These are phyloP conservation scores for Sarcodon aspratus DNA, from an alignment of 768 basidiomycete genomes.

Conservation along the genomic window DNA sequence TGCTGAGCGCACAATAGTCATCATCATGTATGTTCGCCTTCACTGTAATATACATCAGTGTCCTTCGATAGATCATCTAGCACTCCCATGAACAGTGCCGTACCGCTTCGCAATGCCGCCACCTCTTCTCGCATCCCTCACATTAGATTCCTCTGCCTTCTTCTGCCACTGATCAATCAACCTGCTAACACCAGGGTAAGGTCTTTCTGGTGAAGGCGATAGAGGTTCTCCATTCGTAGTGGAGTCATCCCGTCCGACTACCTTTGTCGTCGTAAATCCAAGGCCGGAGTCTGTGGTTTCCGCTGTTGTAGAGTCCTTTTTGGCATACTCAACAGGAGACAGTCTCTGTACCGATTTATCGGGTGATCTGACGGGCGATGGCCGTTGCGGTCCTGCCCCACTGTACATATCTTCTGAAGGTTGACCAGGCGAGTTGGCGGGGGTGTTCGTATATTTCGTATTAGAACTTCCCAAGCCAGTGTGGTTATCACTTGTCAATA, in stretches of 20 bases:
- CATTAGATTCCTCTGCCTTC: slow-evolving; percentile 44
- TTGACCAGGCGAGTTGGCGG: slow-evolving; percentile 11
- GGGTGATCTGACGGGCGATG: no score
- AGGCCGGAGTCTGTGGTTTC: no score
- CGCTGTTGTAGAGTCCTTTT: no score
- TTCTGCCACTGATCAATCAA: slow-evolving; percentile 85
- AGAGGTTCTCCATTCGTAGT: slow-evolving; percentile 11
- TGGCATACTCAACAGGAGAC: no score
- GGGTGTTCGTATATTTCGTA: slow-evolving; percentile 15
- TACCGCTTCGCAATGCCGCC: slow-evolving; percentile 14
- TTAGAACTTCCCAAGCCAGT: not conserved
- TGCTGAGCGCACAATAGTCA: no score
- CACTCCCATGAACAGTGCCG: not conserved
- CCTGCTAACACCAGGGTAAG: slow-evolving; percentile 75
- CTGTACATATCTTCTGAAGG: no score
- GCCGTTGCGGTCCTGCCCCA: no score
- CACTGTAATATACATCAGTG: not conserved
- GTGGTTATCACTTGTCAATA: not conserved
- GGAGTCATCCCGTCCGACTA: no score
- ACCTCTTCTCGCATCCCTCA: not conserved
- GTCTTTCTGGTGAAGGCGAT: slow-evolving; percentile 62
- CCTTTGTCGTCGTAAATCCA: no score
- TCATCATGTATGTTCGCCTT: no score
- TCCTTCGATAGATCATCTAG: no score
- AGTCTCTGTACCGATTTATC: no score